phyloP scores from a whole-genome alignment of 441 rosid genomes.

The Adansonia gregorii region DNA sequence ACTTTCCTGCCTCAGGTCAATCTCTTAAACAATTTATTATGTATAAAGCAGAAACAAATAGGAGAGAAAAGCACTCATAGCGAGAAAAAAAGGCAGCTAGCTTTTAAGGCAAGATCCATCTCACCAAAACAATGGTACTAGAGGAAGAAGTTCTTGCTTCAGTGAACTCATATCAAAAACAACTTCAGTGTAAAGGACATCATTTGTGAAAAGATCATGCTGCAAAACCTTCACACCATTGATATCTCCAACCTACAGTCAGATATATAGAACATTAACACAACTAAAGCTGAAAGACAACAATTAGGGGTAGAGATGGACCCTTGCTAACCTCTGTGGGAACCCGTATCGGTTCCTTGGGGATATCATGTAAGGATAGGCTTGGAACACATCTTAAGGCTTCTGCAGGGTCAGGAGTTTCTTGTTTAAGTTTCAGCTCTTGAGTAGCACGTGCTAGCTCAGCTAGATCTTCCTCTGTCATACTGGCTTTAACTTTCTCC shows the following conservation, averaged over 20 bases:
- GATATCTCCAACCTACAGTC: slow-evolving; percentile 70
- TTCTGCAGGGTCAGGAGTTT: slow-evolving; percentile 93
- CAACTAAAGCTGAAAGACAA: slow-evolving; percentile 13
- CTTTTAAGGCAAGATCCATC: slow-evolving; percentile 21
- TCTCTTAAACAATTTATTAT: background rate
- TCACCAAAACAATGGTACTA: slow-evolving; percentile 92
- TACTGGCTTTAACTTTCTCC: slow-evolving; percentile 64
- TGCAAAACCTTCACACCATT: slow-evolving; percentile 80
- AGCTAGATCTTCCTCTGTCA: slow-evolving; percentile 89
- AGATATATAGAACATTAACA: slow-evolving; percentile 29
- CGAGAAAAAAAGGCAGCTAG: slow-evolving; percentile 21
- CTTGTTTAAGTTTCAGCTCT: slow-evolving; percentile 82
- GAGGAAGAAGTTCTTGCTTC: slow-evolving; percentile 81
- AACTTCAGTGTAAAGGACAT: slow-evolving; percentile 83
- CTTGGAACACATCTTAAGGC: slow-evolving; percentile 79
- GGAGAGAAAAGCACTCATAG: background rate
- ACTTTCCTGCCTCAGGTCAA: background rate
- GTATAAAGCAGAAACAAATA: background rate
- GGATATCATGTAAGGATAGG: slow-evolving; percentile 76
- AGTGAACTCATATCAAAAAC: slow-evolving; percentile 79
- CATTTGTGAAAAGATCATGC: slow-evolving; percentile 92
- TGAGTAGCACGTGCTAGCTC: slow-evolving; percentile 81
- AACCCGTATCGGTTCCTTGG: slow-evolving; percentile 73
- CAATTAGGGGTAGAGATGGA: slow-evolving; percentile 15
- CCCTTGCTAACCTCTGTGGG: slow-evolving; percentile 68